Percentiles rank a stretch among this genome's conserved stretches.
phyloP scores from a whole-genome alignment of 805 yeast genomes.

The Scheffersomyces amazonensis region DNA sequence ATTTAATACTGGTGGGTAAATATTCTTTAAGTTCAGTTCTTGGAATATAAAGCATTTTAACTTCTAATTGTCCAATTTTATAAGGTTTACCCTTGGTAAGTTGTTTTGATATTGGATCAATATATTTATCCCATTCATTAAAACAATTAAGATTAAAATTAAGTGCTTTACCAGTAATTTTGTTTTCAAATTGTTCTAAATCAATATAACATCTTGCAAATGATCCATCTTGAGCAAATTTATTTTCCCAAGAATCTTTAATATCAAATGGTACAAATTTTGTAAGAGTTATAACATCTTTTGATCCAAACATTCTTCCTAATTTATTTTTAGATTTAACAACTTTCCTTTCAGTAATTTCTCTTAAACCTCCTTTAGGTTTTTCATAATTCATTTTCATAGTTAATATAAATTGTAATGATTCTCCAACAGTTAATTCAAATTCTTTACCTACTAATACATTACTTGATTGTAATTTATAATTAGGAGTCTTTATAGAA shows the following conservation, averaged over 20 bases:
- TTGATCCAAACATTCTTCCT: conserved; percentile 47
- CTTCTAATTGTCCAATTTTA: conserved; percentile 62
- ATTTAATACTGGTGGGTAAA: conserved; percentile 66
- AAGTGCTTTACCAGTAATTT: conserved; percentile 51
- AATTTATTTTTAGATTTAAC: conserved; percentile 43
- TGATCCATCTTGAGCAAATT: conserved; percentile 83
- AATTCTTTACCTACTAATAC: conserved; percentile 67
- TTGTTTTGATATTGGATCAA: conserved; percentile 16
- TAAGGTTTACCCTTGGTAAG: conserved; percentile 40
- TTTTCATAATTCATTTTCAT: conserved; percentile 62
- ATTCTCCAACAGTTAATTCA: conserved; percentile 64
- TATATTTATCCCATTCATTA: conserved; percentile 73
- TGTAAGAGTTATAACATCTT: conserved; percentile 46
- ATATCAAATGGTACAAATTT: conserved; percentile 51
- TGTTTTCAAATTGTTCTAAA: conserved; percentile 55
- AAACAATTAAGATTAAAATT: conserved; percentile 58
- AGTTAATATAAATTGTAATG: conserved; percentile 66
- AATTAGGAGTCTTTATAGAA: conserved; percentile 63
- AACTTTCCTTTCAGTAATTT: conserved; percentile 57
- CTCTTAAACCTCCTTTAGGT: conserved; percentile 50
- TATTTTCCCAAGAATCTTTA: conserved; percentile 57
- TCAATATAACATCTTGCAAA: conserved; percentile 76
- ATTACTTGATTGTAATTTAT: conserved; percentile 27
- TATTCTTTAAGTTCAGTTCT: conserved; percentile 57
- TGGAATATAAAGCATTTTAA: conserved; percentile 68